A percentile compares a stretch with the other conserved stretches of the same genome.
phyloP scores from a whole-genome alignment of 2,329 filamentous ascomycete species.

The Chaetomiaceae sp. region DNA sequence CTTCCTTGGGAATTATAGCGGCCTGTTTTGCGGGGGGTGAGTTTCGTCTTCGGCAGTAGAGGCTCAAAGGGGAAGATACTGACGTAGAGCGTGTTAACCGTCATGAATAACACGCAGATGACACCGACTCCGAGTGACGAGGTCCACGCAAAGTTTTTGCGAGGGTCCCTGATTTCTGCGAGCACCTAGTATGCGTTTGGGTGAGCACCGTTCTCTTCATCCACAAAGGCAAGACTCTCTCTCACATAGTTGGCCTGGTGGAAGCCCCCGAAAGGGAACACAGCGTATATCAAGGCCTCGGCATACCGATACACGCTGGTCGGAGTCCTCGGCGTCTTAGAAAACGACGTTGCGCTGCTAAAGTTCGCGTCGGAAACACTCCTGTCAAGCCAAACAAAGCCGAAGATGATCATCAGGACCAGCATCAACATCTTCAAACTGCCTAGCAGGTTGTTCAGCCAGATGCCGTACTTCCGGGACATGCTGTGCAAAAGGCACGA shows the following conservation, averaged over 20 bases:
- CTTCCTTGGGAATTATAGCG: slow-evolving; percentile 16
- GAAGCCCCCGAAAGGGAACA: slow-evolving; percentile 21
- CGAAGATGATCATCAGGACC: slow-evolving; percentile 15
- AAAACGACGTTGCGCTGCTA: slow-evolving; percentile 2
- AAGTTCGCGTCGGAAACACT: slow-evolving; percentile 14
- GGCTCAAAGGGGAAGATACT: not conserved
- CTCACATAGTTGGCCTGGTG: slow-evolving; percentile 22
- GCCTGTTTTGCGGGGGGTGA: slow-evolving; percentile 3
- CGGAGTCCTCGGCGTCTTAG: slow-evolving; percentile 13
- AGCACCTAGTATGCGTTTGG: not conserved
- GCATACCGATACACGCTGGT: slow-evolving; percentile 12
- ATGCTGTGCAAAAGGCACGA: slow-evolving; percentile 19
- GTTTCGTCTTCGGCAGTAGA: not conserved
- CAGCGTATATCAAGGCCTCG: slow-evolving; percentile 15
- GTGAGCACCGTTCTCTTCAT: not conserved
- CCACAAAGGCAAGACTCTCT: too few relatives aligned
- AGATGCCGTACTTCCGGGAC: slow-evolving; percentile 21
- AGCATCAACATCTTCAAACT: slow-evolving; percentile 17
- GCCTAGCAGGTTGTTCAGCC: slow-evolving; percentile 20
- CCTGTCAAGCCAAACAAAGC: slow-evolving; percentile 9
- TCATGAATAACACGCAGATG: slow-evolving; percentile 12
- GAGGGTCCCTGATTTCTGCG: slow-evolving; percentile 18
- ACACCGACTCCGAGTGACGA: slow-evolving; percentile 2
- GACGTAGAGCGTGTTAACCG: slow-evolving; percentile 17
- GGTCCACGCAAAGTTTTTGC: slow-evolving; percentile 16